These are phyloP conservation scores for Yamagishiella unicocca DNA, from an alignment of 139 green algal genomes.

Conservation along the genomic window DNA sequence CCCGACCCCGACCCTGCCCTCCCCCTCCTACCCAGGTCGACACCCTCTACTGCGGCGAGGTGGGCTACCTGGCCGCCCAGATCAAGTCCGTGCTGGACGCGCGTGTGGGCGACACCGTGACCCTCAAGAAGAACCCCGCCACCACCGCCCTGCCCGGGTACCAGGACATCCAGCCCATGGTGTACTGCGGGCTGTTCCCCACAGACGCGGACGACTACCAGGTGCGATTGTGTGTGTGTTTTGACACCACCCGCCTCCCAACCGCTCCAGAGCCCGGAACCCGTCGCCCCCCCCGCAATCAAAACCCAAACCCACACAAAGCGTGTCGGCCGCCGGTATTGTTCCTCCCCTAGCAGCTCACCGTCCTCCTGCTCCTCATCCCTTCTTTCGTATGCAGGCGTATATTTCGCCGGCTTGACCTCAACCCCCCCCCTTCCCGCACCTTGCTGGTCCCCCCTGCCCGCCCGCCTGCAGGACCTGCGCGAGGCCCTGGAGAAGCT, in stretches of 20 bases:
- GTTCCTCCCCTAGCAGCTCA: no score
- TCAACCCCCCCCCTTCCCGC: not conserved
- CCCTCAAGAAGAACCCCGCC: constrained; percentile 52
- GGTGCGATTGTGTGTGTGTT: constrained; percentile 44
- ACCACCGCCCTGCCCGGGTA: constrained; percentile 81
- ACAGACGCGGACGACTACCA: constrained; percentile 87
- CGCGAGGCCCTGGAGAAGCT: constrained; percentile 96
- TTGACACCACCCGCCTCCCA: no score
- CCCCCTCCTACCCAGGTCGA: constrained; percentile 73
- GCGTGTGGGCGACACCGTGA: constrained; percentile 97
- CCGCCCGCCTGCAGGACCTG: constrained; percentile 82
- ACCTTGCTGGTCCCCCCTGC: not conserved
- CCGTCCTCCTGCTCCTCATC: no score
- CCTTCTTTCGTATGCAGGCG: no score
- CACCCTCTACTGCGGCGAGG: constrained; percentile 90
- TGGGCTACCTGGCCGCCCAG: constrained; percentile 92
- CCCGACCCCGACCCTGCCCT: not conserved
- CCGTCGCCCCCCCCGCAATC: no score
- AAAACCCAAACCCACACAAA: no score
- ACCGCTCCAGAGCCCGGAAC: no score
- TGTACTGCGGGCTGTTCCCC: constrained; percentile 98
- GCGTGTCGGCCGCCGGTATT: no score
- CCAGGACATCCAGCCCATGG: constrained; percentile 93
- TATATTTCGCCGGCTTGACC: no score
- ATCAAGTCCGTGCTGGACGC: constrained; percentile 95